A percentile compares a stretch with the other conserved stretches of the same genome.
Conservation (phyloP, 2,329 filamentous ascomycete species). For the Nothomitra cinnamomea region DNA sequence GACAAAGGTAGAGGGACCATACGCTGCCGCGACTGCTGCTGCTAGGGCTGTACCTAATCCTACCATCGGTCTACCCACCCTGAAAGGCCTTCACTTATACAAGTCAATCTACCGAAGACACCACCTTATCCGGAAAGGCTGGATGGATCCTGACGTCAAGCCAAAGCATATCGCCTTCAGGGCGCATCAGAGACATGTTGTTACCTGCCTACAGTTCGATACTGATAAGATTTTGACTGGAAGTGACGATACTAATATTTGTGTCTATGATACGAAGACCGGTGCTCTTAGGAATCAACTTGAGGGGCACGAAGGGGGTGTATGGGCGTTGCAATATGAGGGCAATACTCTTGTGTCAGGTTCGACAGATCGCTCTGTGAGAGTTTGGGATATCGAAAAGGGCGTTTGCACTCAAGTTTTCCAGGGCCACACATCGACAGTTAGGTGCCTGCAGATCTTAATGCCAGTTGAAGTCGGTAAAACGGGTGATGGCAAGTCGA, state of each 20-base stretch:
- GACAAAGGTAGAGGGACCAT: constrained; percentile 56
- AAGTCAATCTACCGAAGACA: constrained; percentile 93
- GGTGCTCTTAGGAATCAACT: constrained; percentile 69
- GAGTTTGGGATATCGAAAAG: constrained; percentile 96
- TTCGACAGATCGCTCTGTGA: constrained; percentile 89
- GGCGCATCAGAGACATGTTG: constrained; percentile 91
- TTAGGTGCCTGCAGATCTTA: constrained; percentile 86
- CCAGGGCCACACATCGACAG: constrained; percentile 93
- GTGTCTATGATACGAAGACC: constrained; percentile 95
- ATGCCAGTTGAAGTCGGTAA: constrained; percentile 67
- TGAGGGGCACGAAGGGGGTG: constrained; percentile 87
- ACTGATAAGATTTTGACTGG: constrained; percentile 96
- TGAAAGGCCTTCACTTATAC: constrained; percentile 79
- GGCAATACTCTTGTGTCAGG: constrained; percentile 91
- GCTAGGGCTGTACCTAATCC: constrained; percentile 67
- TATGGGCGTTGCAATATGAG: constrained; percentile 94
- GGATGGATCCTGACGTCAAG: constrained; percentile 70
- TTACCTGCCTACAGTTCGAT: constrained; percentile 95
- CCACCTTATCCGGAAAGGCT: constrained; percentile 75
- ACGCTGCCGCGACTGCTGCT: constrained; percentile 76
- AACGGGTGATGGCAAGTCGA: constrained; percentile 50
- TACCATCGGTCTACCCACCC: constrained; percentile 56
- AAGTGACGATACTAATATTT: constrained; percentile 93
- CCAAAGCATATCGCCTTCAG: constrained; percentile 88
- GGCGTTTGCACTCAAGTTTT: constrained; percentile 90